Percentiles rank a stretch among this genome's conserved stretches.
These are phyloP conservation scores for Paraconiothyrium brasiliense DNA, from an alignment of 2,329 filamentous ascomycete species.

Conservation along the genomic window DNA sequence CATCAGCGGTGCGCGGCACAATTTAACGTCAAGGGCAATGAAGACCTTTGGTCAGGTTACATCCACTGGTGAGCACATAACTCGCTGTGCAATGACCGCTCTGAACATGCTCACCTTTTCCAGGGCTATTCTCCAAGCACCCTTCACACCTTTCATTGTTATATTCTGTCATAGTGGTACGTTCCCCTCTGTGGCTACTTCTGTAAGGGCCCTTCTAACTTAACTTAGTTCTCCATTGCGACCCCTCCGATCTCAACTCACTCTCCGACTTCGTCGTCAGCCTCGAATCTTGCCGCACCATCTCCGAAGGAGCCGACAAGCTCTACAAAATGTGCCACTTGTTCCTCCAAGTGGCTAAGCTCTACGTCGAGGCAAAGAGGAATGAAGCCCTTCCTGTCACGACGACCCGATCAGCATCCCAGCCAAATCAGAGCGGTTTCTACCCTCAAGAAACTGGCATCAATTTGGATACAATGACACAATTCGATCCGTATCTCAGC, in stretches of 20 bases:
- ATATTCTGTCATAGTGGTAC: slow-evolving; percentile 54
- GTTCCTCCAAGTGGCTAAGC: slow-evolving; percentile 67
- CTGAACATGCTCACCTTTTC: background rate
- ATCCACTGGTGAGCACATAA: slow-evolving; percentile 37
- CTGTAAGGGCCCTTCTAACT: background rate
- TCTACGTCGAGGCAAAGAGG: slow-evolving; percentile 69
- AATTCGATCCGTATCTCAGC: slow-evolving; percentile 71
- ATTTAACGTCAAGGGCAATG: slow-evolving; percentile 44
- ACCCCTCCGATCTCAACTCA: slow-evolving; percentile 62
- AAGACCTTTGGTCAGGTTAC: slow-evolving; percentile 47
- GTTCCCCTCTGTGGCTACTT: background rate
- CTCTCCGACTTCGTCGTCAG: slow-evolving; percentile 67
- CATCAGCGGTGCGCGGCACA: slow-evolving; percentile 40
- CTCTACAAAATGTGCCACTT: slow-evolving; percentile 70
- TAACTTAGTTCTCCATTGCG: slow-evolving; percentile 59
- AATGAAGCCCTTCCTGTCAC: slow-evolving; percentile 48
- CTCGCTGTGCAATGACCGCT: background rate
- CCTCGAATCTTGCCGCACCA: slow-evolving; percentile 60
- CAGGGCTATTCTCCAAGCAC: slow-evolving; percentile 54
- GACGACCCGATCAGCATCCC: background rate
- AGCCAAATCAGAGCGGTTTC: background rate
- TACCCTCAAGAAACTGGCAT: slow-evolving; percentile 15
- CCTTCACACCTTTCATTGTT: slow-evolving; percentile 61
- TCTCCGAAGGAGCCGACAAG: slow-evolving; percentile 68
- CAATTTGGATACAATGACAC: slow-evolving; percentile 39